Conservation (phyloP, 176 grass and related monocot genomes). For the Pontederia crassipes region DNA sequence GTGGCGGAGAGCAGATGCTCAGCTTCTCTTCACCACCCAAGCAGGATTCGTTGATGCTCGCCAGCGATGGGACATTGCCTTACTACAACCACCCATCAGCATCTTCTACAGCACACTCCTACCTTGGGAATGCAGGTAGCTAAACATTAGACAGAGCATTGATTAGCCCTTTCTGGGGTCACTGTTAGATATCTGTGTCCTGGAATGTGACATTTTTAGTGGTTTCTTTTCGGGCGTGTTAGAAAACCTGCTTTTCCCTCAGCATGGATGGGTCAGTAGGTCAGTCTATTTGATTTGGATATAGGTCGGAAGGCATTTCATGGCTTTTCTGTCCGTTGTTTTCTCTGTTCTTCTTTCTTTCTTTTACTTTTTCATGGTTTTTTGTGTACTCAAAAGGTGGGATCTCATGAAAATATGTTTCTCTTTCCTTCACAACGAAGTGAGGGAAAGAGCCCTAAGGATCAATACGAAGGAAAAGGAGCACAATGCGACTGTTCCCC, state of each 20-base stretch:
- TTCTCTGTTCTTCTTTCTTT: conserved; percentile 28
- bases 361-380: background rate
- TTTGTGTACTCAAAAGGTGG: background rate
- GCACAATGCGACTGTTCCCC: too few species aligned
- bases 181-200: too few species aligned
- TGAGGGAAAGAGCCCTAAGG: too few species aligned
- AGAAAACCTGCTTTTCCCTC: background rate
- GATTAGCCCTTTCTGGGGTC: background rate
- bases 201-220: background rate
- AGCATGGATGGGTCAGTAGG: background rate
- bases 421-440: too few species aligned
- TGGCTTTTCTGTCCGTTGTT: conserved; percentile 14
- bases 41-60: conserved; percentile 23
- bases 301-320: conserved; percentile 18
- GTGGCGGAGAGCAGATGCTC: conserved; percentile 48
- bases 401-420: background rate
- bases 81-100: background rate
- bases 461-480: too few species aligned
- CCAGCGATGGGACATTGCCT: conserved; percentile 4
- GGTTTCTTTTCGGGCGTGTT: too few species aligned
- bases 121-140: conserved; percentile 4
- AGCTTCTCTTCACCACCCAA: conserved; percentile 33
- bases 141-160: background rate
- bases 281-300: background rate
- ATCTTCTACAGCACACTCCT: background rate